Evolutionary conservation across 2,329 filamentous ascomycete genomes (phyloP), one percentile per base, ranked within the genome.

Genomic region (Mariannaea sp.): DNA sequence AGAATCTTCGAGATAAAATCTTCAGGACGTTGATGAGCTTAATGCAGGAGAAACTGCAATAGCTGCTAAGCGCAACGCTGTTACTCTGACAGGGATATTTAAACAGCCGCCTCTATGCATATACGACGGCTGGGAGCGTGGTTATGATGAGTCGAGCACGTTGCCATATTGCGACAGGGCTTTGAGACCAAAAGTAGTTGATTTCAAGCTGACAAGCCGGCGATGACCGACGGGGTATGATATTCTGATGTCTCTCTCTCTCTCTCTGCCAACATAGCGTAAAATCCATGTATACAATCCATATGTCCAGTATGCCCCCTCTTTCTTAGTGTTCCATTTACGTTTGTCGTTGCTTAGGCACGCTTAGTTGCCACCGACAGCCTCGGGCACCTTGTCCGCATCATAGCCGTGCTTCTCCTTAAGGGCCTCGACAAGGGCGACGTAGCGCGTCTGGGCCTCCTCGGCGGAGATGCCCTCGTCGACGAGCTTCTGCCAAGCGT

Each of bases 381-480:
- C 70, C 78, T 87, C 84, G 62, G 84, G 82, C 58, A 65, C 73
- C 80, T 87, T 87, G 74, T 81, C 77, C 57, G 76, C 79, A 70
- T 89, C 83, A 72, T 79, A 88, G 54, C 86, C 88, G 73, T 87
- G 83, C 71, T 82, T 82, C 55, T 67, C 73, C 82, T 94, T 91
- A 68, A 95, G 74, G 67, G 78, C 72, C 73, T 91, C 85, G 60
- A 94, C 84, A 57, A 87, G 77, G 63, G 80, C 78, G 66, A 95
- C 82, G 75, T 96, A 97, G 69, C 82, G 77, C 71, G 84, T 79
- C 82, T 95, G 88, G 16, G 92, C 92, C 60, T 85, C 73, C 59
- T 87, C 80, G 57, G 82, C 68, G 56, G 80, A 83, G 62, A 85
- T 70, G 44, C 80, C 83, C 55, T 85, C 80, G 57, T 92, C 82